Conservation (phyloP, 179 eudicot species). For the Actinidia arguta region DNA sequence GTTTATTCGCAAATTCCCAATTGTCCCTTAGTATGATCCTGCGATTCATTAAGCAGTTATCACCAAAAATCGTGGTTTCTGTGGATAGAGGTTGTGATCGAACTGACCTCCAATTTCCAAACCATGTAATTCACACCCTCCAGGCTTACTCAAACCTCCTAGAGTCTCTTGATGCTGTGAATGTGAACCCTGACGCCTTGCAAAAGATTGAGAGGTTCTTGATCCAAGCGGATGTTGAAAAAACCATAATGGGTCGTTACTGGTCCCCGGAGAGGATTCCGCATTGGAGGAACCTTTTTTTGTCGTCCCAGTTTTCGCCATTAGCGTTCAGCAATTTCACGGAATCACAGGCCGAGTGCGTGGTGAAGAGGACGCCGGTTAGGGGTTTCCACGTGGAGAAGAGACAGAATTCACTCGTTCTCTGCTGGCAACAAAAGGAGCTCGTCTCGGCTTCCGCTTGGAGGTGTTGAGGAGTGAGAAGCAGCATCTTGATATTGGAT, state of each 20-base stretch:
- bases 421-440: conserved; percentile 90
- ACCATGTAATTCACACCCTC: conserved; percentile 73
- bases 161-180: conserved; percentile 85
- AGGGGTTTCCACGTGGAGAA: conserved; percentile 86
- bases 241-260: conserved; percentile 59
- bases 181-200: conserved; percentile 49
- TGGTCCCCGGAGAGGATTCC: conserved; percentile 68
- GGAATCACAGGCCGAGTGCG: conserved; percentile 88
- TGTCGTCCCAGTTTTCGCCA: conserved; percentile 70
- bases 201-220: conserved; percentile 85
- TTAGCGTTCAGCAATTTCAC: conserved; percentile 79
- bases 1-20: conserved; percentile 56
- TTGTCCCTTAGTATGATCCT: conserved; percentile 59
- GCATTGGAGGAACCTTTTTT: conserved; percentile 80
- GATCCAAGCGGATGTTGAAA: conserved; percentile 80
- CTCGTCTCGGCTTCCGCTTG: conserved; percentile 91
- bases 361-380: conserved; percentile 83
- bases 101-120: conserved; percentile 75
- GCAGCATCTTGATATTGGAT: conserved; percentile 9
- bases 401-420: conserved; percentile 80
- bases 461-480: conserved; percentile 77
- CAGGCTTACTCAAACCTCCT: conserved; percentile 64
- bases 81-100: conserved; percentile 82
- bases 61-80: conserved; percentile 83
- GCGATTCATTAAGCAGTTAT: conserved; percentile 67